Base-by-base conservation (phyloP, 768 basidiomycete genomes). In the Mycena albidolilacea region DNA sequence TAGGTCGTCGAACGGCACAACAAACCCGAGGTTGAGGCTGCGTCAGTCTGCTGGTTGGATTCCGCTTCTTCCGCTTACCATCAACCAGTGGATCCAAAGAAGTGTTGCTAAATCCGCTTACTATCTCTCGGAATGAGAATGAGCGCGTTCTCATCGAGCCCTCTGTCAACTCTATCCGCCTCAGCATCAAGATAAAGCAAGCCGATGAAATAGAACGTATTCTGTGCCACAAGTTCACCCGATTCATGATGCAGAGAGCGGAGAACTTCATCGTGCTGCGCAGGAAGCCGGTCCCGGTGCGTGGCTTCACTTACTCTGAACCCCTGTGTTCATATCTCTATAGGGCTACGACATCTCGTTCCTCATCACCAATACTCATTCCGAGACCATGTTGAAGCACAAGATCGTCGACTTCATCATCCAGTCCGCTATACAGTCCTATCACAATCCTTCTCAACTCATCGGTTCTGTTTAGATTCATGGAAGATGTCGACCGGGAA, bases 381-480 rank as follows among this genome's bases (percentile, higher is more conserved):
- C 97, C 41, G 97, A 99, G 82, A 97, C 95, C 11, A 99, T 99
- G 98, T 87, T 99, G 77, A 99, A 99, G 85, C 98, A 99, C 84
- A 99, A 99, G 86, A 94, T 99, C 64, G 98, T 99, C 46, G 98
- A 99, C 84, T 99, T 99, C 83, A 98, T 99, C 85, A 98, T 99
- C 76, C 96, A 99, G 95, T 97, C 74, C 60, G 92, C 85, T 12
- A 15, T 62, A 57, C 12, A 7, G 38, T 67, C 60, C 69, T 61
- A 7, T 17, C 64, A 37, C 78, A 48, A 54, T 48, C 39, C 48
- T 41, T 75, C 48, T 41, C 76, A 46, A 77, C 37, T 52, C 17
- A 46, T 46, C 46, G 7, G 23, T 35, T 48, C 15, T 75, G 30
- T 50, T n/a, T 17, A 97, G 95, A 80, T 97, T 98, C 81, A 98